A percentile compares a stretch with the other conserved stretches of the same genome.
These are phyloP conservation scores for Thyridium curvatum DNA, from an alignment of 2,329 filamentous ascomycete species.

Conservation along the genomic window DNA sequence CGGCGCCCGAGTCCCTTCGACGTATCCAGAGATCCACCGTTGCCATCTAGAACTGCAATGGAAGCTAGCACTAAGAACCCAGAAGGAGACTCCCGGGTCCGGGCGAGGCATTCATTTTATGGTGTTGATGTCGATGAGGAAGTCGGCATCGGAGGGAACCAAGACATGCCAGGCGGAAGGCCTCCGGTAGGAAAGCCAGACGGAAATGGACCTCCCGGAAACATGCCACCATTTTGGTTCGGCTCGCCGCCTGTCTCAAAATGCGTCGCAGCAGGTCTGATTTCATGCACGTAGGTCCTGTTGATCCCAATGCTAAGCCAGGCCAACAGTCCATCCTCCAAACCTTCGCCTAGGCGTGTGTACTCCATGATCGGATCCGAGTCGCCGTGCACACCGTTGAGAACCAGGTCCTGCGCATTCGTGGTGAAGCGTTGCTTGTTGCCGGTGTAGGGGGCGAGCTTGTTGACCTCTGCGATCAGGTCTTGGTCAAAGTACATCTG, in stretches of 20 bases:
- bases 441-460: slow-evolving; percentile 34
- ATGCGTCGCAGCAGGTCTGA: slow-evolving; percentile 10
- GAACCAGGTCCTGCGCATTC: slow-evolving; percentile 35
- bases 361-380: slow-evolving; percentile 47
- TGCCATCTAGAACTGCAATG: too few species aligned
- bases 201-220: too few species aligned
- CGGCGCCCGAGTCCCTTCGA: too few species aligned
- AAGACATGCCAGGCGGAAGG: too few species aligned
- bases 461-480: slow-evolving; percentile 42
- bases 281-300: slow-evolving; percentile 19
- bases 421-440: slow-evolving; percentile 34
- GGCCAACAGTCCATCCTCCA: slow-evolving; percentile 40
- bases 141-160: too few species aligned
- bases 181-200: too few species aligned
- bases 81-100: too few species aligned
- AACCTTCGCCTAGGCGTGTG: slow-evolving; percentile 44
- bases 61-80: too few species aligned
- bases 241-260: slow-evolving; percentile 11
- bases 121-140: too few species aligned
- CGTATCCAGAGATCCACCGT: too few species aligned
- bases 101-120: too few species aligned
- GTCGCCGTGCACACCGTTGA: slow-evolving; percentile 29
- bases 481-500: slow-evolving; percentile 56
- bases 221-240: slow-evolving; percentile 8
- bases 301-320: slow-evolving; percentile 46